Evolutionary conservation across 257 asterid species (phyloP).

Genomic region (Apocynum venetum): DNA sequence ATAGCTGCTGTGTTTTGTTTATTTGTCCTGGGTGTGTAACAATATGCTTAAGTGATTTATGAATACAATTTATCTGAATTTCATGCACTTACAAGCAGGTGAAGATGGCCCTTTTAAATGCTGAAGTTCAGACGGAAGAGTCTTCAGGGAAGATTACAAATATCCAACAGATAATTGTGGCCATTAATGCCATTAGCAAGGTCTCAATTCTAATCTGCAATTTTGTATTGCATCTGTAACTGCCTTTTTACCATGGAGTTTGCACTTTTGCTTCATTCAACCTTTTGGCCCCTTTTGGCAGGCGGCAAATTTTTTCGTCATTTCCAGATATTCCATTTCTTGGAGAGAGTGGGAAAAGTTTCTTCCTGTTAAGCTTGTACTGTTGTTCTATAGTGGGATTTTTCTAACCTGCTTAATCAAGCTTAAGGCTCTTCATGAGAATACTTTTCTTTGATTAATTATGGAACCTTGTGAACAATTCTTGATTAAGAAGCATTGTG

Average conservation of each 20-base stretch:
- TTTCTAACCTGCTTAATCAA: background rate
- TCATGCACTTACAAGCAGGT: slow-evolving; percentile 52
- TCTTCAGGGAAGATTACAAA: slow-evolving; percentile 50
- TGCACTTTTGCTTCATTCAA: background rate
- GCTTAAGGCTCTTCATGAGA: background rate
- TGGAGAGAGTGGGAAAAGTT: background rate
- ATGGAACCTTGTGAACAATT: background rate
- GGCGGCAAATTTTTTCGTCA: background rate
- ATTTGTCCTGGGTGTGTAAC: background rate
- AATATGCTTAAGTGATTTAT: background rate
- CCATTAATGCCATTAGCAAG: slow-evolving; percentile 98
- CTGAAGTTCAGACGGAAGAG: slow-evolving; percentile 54
- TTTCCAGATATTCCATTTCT: background rate
- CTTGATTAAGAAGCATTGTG: background rate
- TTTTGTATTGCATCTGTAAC: background rate
- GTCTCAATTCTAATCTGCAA: slow-evolving; percentile 29
- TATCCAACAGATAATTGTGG: slow-evolving; percentile 76
- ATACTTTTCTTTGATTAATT: background rate
- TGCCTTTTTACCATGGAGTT: background rate
- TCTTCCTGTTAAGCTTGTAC: background rate
- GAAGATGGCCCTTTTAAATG: slow-evolving; percentile 57
- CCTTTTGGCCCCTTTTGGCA: background rate
- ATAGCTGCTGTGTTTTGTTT: background rate
- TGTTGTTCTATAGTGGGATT: background rate
- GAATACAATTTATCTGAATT: slow-evolving; percentile 12